Conservation (phyloP, 176 grass and related monocot genomes). For the Poa annua region DNA sequence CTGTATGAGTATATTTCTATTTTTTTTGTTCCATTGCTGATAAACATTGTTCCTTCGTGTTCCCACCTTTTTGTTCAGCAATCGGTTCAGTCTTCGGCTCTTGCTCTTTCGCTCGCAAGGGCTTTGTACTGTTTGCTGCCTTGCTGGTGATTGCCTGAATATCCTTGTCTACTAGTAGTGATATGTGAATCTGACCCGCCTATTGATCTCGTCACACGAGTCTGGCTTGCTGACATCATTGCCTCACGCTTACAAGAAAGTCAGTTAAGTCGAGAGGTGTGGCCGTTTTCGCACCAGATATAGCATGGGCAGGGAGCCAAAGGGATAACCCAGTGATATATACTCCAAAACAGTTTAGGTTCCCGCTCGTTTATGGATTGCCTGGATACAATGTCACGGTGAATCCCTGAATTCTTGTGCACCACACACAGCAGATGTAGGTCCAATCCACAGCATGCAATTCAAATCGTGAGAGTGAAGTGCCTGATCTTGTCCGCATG, state of each 20-base stretch:
- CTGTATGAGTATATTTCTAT: too few species aligned
- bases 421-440: background rate
- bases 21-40: too few species aligned
- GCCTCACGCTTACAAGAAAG: background rate
- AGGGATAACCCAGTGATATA: background rate
- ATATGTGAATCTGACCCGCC: background rate
- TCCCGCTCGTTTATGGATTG: background rate
- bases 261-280: background rate
- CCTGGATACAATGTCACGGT: background rate
- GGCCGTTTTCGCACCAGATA: background rate
- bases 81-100: background rate
- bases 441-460: background rate
- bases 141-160: background rate
- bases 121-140: background rate
- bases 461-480: background rate
- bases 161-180: too few species aligned
- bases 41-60: too few species aligned
- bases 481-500: background rate
- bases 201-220: background rate
- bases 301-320: too few species aligned
- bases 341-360: background rate
- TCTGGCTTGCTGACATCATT: background rate
- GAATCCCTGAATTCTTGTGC: background rate
- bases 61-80: too few species aligned
- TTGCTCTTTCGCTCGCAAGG: too few species aligned